Evolutionary conservation across 495 filamentous ascomycete genomes (phyloP), one percentile per base, ranked within the genome.

Genomic region (Sabuloglossum arenarium): DNA sequence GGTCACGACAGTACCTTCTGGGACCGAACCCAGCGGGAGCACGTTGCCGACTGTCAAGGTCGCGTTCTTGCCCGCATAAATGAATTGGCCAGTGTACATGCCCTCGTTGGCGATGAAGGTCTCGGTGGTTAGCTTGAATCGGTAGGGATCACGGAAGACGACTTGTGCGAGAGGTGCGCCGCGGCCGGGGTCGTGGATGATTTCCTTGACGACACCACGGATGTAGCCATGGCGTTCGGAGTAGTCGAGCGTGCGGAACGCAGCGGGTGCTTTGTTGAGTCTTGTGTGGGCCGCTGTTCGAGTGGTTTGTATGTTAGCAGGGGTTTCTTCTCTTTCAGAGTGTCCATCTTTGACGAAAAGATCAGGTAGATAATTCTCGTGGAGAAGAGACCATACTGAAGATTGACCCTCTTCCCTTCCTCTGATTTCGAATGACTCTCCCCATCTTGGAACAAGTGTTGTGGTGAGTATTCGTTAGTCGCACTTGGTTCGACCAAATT

Each of bases 81-180:
- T 88, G 79, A 99, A 99, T 76, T 95, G 89, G 63, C 91, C 91
- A 61, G 91, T 95, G 86, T 99, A 99, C 90, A 97, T 95, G 75
- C 91, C 91, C 80, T 99, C 91, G 75, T 96, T 97, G 71, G 93
- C 91, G 69, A 99, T 97, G 81, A 98, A 95, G 60, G 91, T 93
- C 83, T 87, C 89, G 71, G 81, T 88, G 71, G 82, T 72, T 72
- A 85, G 79, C 77, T 85, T 86, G 79, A 82, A 91, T 72, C 80
- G 79, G 80, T 93, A 86, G 61, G 86, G 82, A 70, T 91, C 84
- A 62, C 89, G 89, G 85, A 98, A 98, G 67, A 80, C 75, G 65
- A 98, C 89, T 70, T 86, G 86, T 70, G 91, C 90, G 66, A 98
- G 84, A 64, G 91, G 91, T 72, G 93, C 91, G 74, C 91, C 91